phyloP scores from a whole-genome alignment of 305 asterid species.

The Ilex paraguariensis region DNA sequence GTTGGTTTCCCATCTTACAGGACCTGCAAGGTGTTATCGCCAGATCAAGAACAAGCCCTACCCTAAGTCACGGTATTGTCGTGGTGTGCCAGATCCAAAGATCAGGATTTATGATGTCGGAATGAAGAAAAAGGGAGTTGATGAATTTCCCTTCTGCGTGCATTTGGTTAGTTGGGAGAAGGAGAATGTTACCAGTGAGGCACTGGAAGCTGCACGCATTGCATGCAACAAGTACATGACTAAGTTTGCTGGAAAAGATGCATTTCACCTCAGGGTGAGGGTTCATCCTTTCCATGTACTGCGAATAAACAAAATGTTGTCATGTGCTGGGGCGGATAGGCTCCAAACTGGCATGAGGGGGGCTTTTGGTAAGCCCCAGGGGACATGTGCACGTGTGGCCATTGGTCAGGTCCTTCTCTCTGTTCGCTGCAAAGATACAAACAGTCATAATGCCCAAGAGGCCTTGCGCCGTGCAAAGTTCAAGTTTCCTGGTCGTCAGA shows the following conservation, averaged over 20 bases:
- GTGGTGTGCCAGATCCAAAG: conserved; percentile 62
- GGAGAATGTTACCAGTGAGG: conserved; percentile 57
- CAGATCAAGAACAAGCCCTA: conserved; percentile 54
- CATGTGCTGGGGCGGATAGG: conserved; percentile 72
- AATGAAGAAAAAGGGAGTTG: conserved; percentile 52
- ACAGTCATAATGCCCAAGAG: conserved; percentile 52
- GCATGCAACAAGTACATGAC: conserved; percentile 58
- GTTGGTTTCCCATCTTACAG: conserved; percentile 7
- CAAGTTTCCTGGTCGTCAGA: conserved; percentile 53
- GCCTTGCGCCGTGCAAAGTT: conserved; percentile 58
- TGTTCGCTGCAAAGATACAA: conserved; percentile 43
- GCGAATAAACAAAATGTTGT: conserved; percentile 57
- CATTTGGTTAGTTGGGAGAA: conserved; percentile 61
- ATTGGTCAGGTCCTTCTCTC: conserved; percentile 57
- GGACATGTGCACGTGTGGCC: conserved; percentile 57
- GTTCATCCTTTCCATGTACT: conserved; percentile 55
- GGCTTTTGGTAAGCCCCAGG: conserved; percentile 66
- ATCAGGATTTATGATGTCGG: conserved; percentile 60
- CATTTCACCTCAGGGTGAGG: conserved; percentile 58
- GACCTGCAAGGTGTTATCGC: conserved; percentile 54
- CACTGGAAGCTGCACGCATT: conserved; percentile 58
- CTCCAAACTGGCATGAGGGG: conserved; percentile 69
- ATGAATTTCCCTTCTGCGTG: conserved; percentile 53
- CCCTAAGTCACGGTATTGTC: conserved; percentile 52
- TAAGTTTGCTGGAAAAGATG: conserved; percentile 56